Percentiles rank a stretch among this genome's conserved stretches.
phyloP scores from a whole-genome alignment of 352 stramenopile genomes.

The Pythium dissotocum region DNA sequence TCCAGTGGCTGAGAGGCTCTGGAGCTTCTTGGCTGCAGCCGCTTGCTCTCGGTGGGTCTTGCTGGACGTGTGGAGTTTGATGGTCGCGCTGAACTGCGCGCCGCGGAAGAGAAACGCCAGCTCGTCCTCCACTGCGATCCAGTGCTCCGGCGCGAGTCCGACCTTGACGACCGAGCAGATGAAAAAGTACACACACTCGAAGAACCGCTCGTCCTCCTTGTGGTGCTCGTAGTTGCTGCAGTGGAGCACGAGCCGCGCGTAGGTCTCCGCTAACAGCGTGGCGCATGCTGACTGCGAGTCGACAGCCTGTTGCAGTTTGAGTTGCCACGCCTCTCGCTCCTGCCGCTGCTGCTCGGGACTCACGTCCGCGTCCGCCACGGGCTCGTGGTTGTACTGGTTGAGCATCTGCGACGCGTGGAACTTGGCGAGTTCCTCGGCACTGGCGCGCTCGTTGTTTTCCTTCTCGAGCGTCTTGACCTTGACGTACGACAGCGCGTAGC shows the following conservation, averaged over 20 bases:
- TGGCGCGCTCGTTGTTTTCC: slow-evolving; percentile 21
- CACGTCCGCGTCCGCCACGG: not conserved
- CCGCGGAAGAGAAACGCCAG: slow-evolving; percentile 76
- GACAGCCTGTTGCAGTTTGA: slow-evolving; percentile 16
- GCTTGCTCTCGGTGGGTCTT: slow-evolving; percentile 20
- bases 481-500: slow-evolving; percentile 66
- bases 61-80: slow-evolving; percentile 40
- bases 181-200: slow-evolving; percentile 83
- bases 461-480: slow-evolving; percentile 57
- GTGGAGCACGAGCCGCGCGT: slow-evolving; percentile 71
- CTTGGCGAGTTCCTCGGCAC: slow-evolving; percentile 26
- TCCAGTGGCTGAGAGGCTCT: slow-evolving; percentile 33
- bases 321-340: slow-evolving; percentile 12
- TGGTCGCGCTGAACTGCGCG: slow-evolving; percentile 66
- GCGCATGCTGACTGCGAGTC: slow-evolving; percentile 25
- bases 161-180: slow-evolving; percentile 73
- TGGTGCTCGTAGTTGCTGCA: slow-evolving; percentile 86
- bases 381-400: slow-evolving; percentile 19
- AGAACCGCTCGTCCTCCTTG: slow-evolving; percentile 81
- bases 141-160: slow-evolving; percentile 51
- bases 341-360: slow-evolving; percentile 7
- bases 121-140: slow-evolving; percentile 64
- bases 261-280: slow-evolving; percentile 47
- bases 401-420: slow-evolving; percentile 26
- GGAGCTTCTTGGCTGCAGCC: slow-evolving; percentile 40